Conservation (phyloP, 306 rosid species). For the Cicer bijugum region DNA sequence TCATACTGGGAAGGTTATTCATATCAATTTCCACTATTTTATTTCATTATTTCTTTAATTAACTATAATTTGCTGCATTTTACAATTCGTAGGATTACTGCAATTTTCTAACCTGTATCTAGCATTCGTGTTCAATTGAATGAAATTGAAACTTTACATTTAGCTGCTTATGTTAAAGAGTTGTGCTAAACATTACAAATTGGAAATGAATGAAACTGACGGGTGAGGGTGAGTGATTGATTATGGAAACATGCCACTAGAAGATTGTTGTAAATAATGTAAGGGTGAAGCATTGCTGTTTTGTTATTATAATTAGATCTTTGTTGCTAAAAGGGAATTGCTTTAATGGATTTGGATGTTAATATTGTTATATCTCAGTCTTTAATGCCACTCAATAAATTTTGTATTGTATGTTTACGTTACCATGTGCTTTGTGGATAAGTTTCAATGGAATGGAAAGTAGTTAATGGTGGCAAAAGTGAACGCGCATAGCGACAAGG, state of each 20-base stretch:
- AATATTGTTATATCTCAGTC: background rate
- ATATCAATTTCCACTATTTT: background rate
- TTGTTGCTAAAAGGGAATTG: constrained; percentile 14
- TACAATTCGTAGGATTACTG: background rate
- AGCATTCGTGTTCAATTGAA: background rate
- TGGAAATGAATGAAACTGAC: constrained; percentile 1
- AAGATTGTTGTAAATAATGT: background rate
- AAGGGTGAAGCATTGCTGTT: background rate
- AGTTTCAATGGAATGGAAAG: background rate
- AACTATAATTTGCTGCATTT: background rate
- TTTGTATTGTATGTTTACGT: constrained; percentile 17
- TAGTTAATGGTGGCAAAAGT: constrained; percentile 6
- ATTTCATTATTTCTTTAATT: background rate
- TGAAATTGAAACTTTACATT: background rate
- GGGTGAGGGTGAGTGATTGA: constrained; percentile 22
- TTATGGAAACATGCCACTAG: background rate
- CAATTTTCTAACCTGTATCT: background rate
- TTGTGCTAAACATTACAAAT: background rate
- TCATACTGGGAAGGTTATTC: constrained; percentile 75
- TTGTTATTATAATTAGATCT: constrained; percentile 8
- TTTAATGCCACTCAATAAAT: background rate
- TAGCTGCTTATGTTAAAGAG: background rate
- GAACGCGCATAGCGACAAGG: background rate
- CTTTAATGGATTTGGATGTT: background rate
- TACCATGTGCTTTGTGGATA: background rate